Evolutionary conservation across 2,329 filamentous ascomycete genomes (phyloP).

Genomic region (Colletotrichum orbiculare): DNA sequence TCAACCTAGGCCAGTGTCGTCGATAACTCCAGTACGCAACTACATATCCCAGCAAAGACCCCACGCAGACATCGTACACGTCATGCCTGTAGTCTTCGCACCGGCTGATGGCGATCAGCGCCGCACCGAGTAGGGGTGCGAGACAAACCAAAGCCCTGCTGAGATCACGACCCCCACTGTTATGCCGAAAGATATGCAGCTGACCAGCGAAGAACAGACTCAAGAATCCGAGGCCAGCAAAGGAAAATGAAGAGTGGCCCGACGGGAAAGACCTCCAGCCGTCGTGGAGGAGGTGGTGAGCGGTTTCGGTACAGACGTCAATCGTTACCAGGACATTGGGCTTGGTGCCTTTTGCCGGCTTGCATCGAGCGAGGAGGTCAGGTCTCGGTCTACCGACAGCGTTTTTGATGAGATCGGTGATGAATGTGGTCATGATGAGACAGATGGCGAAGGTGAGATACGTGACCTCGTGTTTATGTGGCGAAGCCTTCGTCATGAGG

Average conservation of each 20-base stretch:
- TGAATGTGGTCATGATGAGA: conserved; percentile 79
- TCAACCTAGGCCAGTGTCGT: conserved; percentile 69
- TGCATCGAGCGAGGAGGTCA: conserved; percentile 79
- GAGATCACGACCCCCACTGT: conserved; percentile 60
- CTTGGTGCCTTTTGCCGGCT: conserved; percentile 67
- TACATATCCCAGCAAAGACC: conserved; percentile 68
- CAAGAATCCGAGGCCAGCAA: conserved; percentile 81
- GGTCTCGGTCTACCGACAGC: conserved; percentile 79
- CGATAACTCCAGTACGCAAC: conserved; percentile 75
- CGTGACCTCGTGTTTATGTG: conserved; percentile 87
- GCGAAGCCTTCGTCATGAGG: conserved; percentile 66
- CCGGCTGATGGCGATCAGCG: conserved; percentile 75
- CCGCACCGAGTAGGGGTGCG: conserved; percentile 68
- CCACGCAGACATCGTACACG: conserved; percentile 74
- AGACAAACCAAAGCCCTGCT: conserved; percentile 68
- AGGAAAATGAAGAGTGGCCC: conserved; percentile 83
- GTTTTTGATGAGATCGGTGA: conserved; percentile 94
- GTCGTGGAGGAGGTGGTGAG: conserved; percentile 78
- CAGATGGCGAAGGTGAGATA: conserved; percentile 83
- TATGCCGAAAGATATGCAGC: conserved; percentile 65
- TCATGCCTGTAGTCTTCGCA: conserved; percentile 79
- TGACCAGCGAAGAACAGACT: conserved; percentile 77
- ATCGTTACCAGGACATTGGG: conserved; percentile 68
- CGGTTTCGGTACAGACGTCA: conserved; percentile 77
- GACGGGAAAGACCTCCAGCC: conserved; percentile 87